Base-by-base conservation (phyloP, 768 basidiomycete species). In the Tulasnella sp. region DNA sequence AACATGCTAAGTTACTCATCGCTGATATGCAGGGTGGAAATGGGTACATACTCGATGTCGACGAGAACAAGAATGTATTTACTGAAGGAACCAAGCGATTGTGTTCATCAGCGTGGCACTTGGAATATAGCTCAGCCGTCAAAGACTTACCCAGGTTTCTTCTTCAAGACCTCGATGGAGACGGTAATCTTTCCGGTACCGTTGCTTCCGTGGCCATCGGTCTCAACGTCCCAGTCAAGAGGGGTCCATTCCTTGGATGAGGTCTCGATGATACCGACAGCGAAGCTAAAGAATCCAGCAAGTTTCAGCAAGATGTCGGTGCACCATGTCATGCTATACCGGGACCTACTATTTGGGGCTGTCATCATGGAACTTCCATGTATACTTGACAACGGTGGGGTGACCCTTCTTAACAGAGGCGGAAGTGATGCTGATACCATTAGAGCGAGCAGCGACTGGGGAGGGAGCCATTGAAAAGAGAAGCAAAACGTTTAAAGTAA, bases 331-430 rank as follows among this genome's bases (percentile, higher is more conserved):
- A 1, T 3, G 28, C 1, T 37, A 9, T 14, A 28, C 1, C 14
- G 12, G 31, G 64, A 69, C 64, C 31, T 31, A 69, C 64, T 28
- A 69, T 69, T 69, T 69, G 31, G 64, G 64, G 16, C 64, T 69
- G 28, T 69, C 34, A 69, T 69, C 64, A 12, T 69, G 64, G 64
- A 69, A 69, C 28, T 69, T 69, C 64, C 64, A 69, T 34, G 64
- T 31, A 18, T 69, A 69, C 64, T 69, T 69, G 64, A 69, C 16
- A 69, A 69, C 64, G 34, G 64, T 69, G 34, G 64, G 64, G 34
- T 69, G 22, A 12, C 64, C 64, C 28, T 69, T 69, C 64, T 69
- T 69, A 5, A 69, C 64, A 18, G 64, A 28, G 34, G 64, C 64
- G 34, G 64, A 69, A 12, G 64, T 69, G 64, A 69, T 69, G 16